Percentiles rank a stretch among this genome's conserved stretches.
Evolutionary conservation across 169 alveolate species (phyloP).

Genomic region (Theileria annulata): DNA sequence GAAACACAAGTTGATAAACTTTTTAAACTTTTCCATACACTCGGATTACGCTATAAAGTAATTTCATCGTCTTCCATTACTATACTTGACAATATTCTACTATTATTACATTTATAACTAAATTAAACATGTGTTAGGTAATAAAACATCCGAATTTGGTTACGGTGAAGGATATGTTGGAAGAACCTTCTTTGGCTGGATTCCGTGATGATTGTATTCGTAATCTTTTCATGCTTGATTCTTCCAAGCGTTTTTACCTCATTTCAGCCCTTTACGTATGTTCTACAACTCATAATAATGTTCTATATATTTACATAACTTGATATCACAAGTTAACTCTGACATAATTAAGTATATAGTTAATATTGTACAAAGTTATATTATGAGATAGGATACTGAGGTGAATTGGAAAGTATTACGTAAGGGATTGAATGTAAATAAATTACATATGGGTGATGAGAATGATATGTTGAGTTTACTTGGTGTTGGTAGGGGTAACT

Average conservation of each 20-base stretch:
- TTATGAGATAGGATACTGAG: slow-evolving; percentile 46
- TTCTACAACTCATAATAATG: no score
- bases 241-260: slow-evolving; percentile 45
- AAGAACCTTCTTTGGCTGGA: slow-evolving; percentile 35
- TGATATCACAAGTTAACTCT: no score
- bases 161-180: slow-evolving; percentile 52
- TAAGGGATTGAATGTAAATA: slow-evolving; percentile 67
- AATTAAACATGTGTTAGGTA: slow-evolving; percentile 10
- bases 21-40: slow-evolving; percentile 44
- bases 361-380: no score
- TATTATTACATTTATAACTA: no score
- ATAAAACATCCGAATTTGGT: slow-evolving; percentile 41
- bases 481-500: slow-evolving; percentile 72
- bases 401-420: slow-evolving; percentile 70
- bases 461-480: slow-evolving; percentile 66
- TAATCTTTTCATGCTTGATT: slow-evolving; percentile 51
- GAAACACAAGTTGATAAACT: not conserved
- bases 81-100: no score
- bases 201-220: slow-evolving; percentile 28
- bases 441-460: slow-evolving; percentile 79
- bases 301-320: no score
- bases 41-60: slow-evolving; percentile 53
- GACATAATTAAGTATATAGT: no score
- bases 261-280: slow-evolving; percentile 55
- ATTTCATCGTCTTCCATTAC: not conserved